Base-by-base conservation (phyloP, 805 yeast genomes). In the Spathaspora girioi region DNA sequence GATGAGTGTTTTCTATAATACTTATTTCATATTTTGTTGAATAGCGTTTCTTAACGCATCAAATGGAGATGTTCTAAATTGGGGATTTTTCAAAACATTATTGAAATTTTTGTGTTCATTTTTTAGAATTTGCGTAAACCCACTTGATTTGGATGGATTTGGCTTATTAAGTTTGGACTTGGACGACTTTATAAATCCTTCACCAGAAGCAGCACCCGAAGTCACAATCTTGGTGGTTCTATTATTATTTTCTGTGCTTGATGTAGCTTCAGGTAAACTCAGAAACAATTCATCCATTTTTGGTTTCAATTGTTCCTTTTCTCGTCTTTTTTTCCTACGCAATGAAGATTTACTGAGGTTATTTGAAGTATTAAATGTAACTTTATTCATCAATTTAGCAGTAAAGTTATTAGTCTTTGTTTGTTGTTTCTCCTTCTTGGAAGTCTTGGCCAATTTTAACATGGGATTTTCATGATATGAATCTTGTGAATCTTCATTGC, bases 281-380 rank as follows among this genome's bases (percentile, higher is more conserved):
- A 71, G 71, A 50, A 83, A 69, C 44, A 87, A 66, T 56, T 87
- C 94, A 49, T 77, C 73, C 80, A 87, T 77, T 59, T 83, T 78
- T 4, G 92, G 89, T 58, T 80, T 80, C 53, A 88, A 69, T 56
- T 84, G 81, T 51, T 86, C 87, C 58, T 78, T 80, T 46, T 76
- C 73, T 58, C 77, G 80, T 56, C 80, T 73, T 56, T 88, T 81
- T 59, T 84, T 84, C 56, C 89, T 77, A 61, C 89, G 77, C 2
- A 78, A 54, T 0, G 90, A 73, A 5, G 89, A 83, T 62, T 87
- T 87, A 18, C 90, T 83, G 43, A 87, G 75, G 19, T 80, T 79
- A 15, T 73, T 60, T 59, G 74, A 59, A 51, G 75, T 61, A 47
- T 68, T 69, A 52, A 65, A 61, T 12, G 71, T 63, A 18, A 59